These are phyloP conservation scores for Neurospora intermedia DNA, from an alignment of 495 filamentous ascomycete genomes.

Conservation along the genomic window DNA sequence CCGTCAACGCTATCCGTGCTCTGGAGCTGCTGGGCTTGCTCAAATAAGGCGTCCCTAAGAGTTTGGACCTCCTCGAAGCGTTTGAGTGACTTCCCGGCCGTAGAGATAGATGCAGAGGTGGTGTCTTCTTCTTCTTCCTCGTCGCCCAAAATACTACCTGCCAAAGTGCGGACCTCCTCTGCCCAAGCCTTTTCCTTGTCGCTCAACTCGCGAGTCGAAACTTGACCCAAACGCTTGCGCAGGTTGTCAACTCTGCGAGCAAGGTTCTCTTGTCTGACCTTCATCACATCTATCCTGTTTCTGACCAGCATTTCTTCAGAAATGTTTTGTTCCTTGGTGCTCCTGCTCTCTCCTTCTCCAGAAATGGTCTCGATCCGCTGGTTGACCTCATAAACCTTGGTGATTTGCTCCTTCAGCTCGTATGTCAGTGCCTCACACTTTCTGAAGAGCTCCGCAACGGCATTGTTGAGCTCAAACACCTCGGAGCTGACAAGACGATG, in stretches of 20 bases:
- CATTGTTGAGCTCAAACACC: constrained; percentile 58
- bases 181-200: constrained; percentile 62
- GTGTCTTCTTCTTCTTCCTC: constrained; percentile 3
- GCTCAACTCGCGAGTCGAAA: constrained; percentile 54
- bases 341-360: constrained; percentile 39
- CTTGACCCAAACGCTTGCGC: constrained; percentile 44
- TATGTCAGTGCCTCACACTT: constrained; percentile 60
- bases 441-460: constrained; percentile 73
- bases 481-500: constrained; percentile 66
- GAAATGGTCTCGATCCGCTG: constrained; percentile 54
- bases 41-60: constrained; percentile 41
- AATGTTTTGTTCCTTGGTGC: constrained; percentile 31
- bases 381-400: constrained; percentile 54
- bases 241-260: constrained; percentile 53
- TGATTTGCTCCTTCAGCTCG: constrained; percentile 64
- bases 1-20: constrained; percentile 17
- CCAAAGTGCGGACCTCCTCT: constrained; percentile 48
- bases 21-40: constrained; percentile 33
- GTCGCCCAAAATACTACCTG: constrained; percentile 31
- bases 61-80: constrained; percentile 38
- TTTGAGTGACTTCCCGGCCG: constrained; percentile 29
- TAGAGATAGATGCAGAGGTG: constrained; percentile 6
- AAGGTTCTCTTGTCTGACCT: constrained; percentile 48
- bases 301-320: constrained; percentile 44
- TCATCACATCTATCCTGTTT: constrained; percentile 47